phyloP scores from a whole-genome alignment of 2,329 filamentous ascomycete species.

The Fusarium armeniacum region DNA sequence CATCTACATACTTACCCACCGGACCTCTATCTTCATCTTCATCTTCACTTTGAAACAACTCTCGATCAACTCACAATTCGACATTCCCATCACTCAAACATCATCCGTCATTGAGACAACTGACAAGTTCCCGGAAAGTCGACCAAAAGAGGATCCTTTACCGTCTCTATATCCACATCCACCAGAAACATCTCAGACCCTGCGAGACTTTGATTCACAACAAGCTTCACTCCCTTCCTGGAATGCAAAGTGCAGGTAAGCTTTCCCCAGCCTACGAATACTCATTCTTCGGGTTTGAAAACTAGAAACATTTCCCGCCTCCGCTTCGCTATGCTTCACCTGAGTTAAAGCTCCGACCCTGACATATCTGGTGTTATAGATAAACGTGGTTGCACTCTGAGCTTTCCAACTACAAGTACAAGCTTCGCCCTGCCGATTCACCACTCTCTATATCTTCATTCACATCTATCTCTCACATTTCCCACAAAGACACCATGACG shows the following conservation, averaged over 20 bases:
- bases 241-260: conserved; percentile 51
- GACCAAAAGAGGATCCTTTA: conserved; percentile 26
- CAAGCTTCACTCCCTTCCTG: conserved; percentile 44
- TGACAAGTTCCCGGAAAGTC: conserved; percentile 13
- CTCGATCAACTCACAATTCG: conserved; percentile 1
- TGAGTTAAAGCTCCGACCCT: conserved; percentile 24
- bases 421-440: conserved; percentile 17
- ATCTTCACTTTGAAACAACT: conserved; percentile 17
- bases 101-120: conserved; percentile 8
- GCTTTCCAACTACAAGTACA: conserved; percentile 41
- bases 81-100: conserved; percentile 2
- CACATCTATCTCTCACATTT: conserved; percentile 16
- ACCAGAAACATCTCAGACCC: conserved; percentile 43
- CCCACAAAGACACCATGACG: conserved; percentile 47
- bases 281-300: conserved; percentile 26
- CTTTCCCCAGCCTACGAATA: conserved; percentile 28
- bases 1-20: neutral
- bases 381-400: conserved; percentile 47
- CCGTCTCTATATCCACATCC: conserved; percentile 21
- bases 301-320: conserved; percentile 19
- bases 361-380: conserved; percentile 42
- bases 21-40: conserved; percentile 1
- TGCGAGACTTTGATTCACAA: conserved; percentile 37
- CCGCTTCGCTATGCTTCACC: conserved; percentile 22
- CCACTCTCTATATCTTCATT: conserved; percentile 19